phyloP scores from a whole-genome alignment of 2,329 filamentous ascomycete genomes.

The Leptographium lundbergii region DNA sequence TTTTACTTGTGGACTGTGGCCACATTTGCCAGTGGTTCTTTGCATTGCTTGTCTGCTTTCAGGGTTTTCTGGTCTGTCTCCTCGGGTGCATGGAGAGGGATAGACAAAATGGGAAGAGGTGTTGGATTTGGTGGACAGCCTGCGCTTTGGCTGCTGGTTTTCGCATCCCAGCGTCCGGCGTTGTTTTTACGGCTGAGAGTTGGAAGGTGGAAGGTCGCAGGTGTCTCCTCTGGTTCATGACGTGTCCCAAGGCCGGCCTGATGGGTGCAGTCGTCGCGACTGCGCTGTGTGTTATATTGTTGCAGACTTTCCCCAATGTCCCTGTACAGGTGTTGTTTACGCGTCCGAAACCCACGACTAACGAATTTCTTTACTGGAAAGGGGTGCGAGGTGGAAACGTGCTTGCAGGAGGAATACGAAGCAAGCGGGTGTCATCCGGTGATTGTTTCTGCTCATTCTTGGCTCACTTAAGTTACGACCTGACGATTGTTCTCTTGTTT shows the following conservation, averaged over 20 bases:
- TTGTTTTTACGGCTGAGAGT: not conserved
- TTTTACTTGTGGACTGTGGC: not conserved
- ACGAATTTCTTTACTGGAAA: slow-evolving; percentile 1
- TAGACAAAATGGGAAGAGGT: not conserved
- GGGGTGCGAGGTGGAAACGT: not conserved
- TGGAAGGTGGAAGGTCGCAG: not conserved
- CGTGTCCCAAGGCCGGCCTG: not conserved
- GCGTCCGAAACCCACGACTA: not conserved
- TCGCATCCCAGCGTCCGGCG: not conserved
- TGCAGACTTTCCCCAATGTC: not conserved
- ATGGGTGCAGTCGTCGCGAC: not conserved
- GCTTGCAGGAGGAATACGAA: too few species aligned
- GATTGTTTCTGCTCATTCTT: not conserved
- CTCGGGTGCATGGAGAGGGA: slow-evolving; percentile 1
- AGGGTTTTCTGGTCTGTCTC: not conserved
- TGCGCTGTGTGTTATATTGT: not conserved
- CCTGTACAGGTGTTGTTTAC: not conserved
- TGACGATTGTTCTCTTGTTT: not conserved
- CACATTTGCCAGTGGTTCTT: not conserved
- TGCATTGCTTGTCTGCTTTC: not conserved
- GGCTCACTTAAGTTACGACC: not conserved
- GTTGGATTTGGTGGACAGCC: not conserved
- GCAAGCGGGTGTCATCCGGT: not conserved
- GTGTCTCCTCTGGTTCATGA: not conserved
- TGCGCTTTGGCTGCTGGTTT: not conserved